Evolutionary conservation across 805 yeast species (phyloP), one percentile per base, ranked within the genome.

Genomic region (Starmerella scarabaei): DNA sequence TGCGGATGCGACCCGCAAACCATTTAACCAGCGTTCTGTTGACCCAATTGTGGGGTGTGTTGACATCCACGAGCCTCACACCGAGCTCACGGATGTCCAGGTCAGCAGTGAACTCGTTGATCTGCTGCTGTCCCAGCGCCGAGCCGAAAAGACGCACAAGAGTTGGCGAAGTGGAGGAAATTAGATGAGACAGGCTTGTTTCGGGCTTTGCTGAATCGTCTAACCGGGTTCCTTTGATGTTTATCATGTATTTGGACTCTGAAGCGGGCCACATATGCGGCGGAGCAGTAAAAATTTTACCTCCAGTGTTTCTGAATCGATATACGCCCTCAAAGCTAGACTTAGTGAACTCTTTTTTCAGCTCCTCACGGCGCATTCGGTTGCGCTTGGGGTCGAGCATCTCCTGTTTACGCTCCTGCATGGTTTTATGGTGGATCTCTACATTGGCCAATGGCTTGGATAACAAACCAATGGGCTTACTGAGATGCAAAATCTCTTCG

Each of bases 261-360:
- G 80, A 86, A 11, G 66, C 61, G 44, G 71, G 72, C 71, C 88
- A 86, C 51, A 72, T 78, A 1, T 85, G 72, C n/a, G 71, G 66
- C 1, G 97, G 97, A 0, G 94, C 72, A 15, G 69, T 64, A 63
- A 85, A 91, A 47, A 86, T 67, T 60, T 85, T 84, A 19, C 97
- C 98, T 29, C 75, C 71, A 2, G 88, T 81, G 50, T 77, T 78
- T 36, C 77, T 65, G 54, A 73, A 77, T 2, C 71, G 67, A 52
- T 72, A 72, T 54, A 77, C 66, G 43, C 77, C 79, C 47, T 73
- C 70, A 68, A 75, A 68, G n/a, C 80, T 77, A 21, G 82, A 75
- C 48, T 71, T 72, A 20, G 77, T 70, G 48, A 78, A 67, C 59
- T 80, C 84, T 23, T 48, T 64, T 50, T 76, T 77, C 45, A 80